These are phyloP conservation scores for Alternaria conjuncta DNA, from an alignment of 2,329 filamentous ascomycete genomes.

Conservation along the genomic window DNA sequence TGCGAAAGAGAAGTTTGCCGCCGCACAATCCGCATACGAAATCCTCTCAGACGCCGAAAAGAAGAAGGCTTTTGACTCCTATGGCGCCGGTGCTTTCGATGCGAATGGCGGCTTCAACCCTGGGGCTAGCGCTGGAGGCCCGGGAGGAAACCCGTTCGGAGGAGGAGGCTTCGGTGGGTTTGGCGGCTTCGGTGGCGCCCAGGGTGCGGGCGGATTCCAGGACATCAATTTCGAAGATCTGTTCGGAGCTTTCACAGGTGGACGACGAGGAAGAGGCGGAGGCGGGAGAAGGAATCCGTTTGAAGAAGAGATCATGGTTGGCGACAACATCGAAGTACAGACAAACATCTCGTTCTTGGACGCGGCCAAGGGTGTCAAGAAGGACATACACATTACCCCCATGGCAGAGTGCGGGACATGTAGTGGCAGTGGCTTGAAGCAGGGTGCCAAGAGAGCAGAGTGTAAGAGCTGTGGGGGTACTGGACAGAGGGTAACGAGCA, in stretches of 20 bases:
- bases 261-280: slow-evolving; percentile 54
- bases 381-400: slow-evolving; percentile 87
- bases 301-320: slow-evolving; percentile 82
- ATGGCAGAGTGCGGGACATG: slow-evolving; percentile 83
- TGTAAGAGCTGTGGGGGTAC: slow-evolving; percentile 87
- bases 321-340: slow-evolving; percentile 95
- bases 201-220: slow-evolving; percentile 68
- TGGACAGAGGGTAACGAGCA: slow-evolving; percentile 83
- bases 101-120: slow-evolving; percentile 78
- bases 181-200: slow-evolving; percentile 46
- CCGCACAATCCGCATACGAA: slow-evolving; percentile 94
- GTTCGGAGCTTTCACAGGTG: slow-evolving; percentile 83
- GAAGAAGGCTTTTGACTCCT: slow-evolving; percentile 89
- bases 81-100: slow-evolving; percentile 79
- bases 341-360: slow-evolving; percentile 95
- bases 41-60: slow-evolving; percentile 91
- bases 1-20: slow-evolving; percentile 94
- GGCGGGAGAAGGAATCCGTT: slow-evolving; percentile 70
- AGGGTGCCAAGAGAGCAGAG: slow-evolving; percentile 72
- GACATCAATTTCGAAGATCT: slow-evolving; percentile 97
- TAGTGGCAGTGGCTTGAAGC: slow-evolving; percentile 81
- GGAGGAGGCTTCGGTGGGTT: slow-evolving; percentile 56
- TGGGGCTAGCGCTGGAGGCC: slow-evolving; percentile 65
- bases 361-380: slow-evolving; percentile 86
- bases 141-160: slow-evolving; percentile 69